phyloP scores from a whole-genome alignment of 2,329 filamentous ascomycete genomes.

The Paraphoma chrysanthemicola region DNA sequence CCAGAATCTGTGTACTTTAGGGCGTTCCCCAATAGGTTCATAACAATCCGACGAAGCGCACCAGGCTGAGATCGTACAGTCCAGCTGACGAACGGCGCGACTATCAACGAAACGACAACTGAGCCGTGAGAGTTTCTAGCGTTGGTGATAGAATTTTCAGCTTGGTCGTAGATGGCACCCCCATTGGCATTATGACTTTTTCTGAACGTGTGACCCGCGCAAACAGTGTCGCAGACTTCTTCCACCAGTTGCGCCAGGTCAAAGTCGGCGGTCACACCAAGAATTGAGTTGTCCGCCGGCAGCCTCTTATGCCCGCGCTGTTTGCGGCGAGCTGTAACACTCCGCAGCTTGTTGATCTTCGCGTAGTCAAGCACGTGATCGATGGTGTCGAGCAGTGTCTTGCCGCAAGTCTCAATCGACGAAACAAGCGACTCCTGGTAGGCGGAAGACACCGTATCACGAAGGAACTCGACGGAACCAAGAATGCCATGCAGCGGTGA shows the following conservation, averaged over 20 bases:
- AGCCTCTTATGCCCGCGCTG: conserved; percentile 29
- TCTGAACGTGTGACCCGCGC: conserved; percentile 56
- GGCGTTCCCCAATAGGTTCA: conserved; percentile 46
- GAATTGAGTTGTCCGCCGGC: conserved; percentile 36
- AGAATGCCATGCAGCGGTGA: conserved; percentile 69
- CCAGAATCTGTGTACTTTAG: conserved; percentile 45
- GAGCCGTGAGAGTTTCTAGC: conserved; percentile 26
- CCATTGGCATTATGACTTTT: conserved; percentile 31
- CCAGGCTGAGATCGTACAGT: conserved; percentile 38
- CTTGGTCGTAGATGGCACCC: conserved; percentile 33
- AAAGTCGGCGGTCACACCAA: conserved; percentile 40
- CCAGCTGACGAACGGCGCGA: conserved; percentile 38
- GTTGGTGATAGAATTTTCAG: conserved; percentile 18
- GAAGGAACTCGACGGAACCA: conserved; percentile 47
- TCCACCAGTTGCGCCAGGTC: conserved; percentile 49
- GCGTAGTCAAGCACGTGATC: conserved; percentile 48
- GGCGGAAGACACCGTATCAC: conserved; percentile 34
- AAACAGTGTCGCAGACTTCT: conserved; percentile 63
- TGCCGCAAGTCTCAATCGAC: conserved; percentile 46
- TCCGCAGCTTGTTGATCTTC: conserved; percentile 46
- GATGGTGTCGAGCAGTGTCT: conserved; percentile 49
- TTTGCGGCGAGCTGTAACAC: conserved; percentile 22
- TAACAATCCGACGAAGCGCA: conserved; percentile 42
- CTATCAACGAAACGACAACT: conserved; percentile 38
- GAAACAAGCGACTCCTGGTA: conserved; percentile 51